Evolutionary conservation across 805 yeast species (phyloP).

Genomic region (Cyberlindnera mississippiensis): DNA sequence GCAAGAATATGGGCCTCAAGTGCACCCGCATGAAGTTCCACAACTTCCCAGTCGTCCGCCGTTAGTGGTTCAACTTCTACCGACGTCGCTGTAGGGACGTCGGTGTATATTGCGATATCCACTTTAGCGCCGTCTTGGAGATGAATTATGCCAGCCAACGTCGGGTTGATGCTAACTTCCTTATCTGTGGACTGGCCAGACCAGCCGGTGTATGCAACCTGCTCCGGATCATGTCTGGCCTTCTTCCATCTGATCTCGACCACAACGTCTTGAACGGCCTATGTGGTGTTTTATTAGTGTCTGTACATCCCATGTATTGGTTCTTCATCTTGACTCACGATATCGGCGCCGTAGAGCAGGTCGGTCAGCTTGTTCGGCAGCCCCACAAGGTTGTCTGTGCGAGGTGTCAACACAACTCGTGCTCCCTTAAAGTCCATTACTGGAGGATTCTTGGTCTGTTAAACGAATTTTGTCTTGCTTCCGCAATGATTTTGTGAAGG

Average conservation of each 20-base stretch:
- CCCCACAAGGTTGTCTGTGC: conserved; percentile 10
- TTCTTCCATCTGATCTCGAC: conserved; percentile 40
- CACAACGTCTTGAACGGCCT: conserved; percentile 51
- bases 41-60: conserved; percentile 84
- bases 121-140: conserved; percentile 41
- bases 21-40: conserved; percentile 73
- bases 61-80: conserved; percentile 77
- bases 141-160: conserved; percentile 51
- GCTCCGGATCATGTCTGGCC: conserved; percentile 22
- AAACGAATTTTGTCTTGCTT: too few relatives aligned
- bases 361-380: conserved; percentile 3
- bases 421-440: conserved; percentile 15
- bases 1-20: conserved; percentile 71
- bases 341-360: conserved; percentile 44
- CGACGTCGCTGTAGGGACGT: conserved; percentile 49
- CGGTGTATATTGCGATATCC: conserved; percentile 43
- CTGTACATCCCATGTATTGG: not conserved
- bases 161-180: conserved; percentile 61
- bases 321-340: conserved; percentile 31
- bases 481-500: too few relatives aligned
- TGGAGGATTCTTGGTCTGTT: too few relatives aligned
- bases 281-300: conserved; percentile 7
- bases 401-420: conserved; percentile 1
- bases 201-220: conserved; percentile 55
- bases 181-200: conserved; percentile 44